A percentile compares a stretch with the other conserved stretches of the same genome.
Conservation (phyloP, 2,329 filamentous ascomycete species). For the Amauroascus niger region DNA sequence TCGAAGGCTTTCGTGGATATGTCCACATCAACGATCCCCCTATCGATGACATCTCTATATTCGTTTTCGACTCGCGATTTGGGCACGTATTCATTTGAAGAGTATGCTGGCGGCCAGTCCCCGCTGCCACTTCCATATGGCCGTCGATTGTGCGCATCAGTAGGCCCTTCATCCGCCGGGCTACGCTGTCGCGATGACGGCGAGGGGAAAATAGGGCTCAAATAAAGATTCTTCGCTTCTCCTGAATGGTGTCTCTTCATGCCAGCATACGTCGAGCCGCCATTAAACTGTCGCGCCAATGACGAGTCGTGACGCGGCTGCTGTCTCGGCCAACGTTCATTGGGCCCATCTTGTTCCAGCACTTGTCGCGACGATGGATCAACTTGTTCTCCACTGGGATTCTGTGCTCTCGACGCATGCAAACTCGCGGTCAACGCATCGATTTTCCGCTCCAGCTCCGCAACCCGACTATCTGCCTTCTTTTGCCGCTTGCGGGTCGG, state of each 20-base stretch:
- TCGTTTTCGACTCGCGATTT: slow-evolving; percentile 21
- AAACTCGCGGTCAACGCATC: slow-evolving; percentile 75
- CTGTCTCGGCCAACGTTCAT: not conserved
- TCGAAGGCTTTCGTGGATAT: slow-evolving; percentile 49
- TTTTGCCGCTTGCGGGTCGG: slow-evolving; percentile 73
- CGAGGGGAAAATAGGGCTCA: not conserved
- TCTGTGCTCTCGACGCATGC: slow-evolving; percentile 43
- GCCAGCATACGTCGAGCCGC: not conserved
- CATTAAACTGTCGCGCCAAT: not conserved
- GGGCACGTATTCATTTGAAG: not conserved
- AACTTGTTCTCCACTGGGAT: slow-evolving; percentile 16
- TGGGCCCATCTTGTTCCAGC: not conserved
- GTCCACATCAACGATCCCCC: slow-evolving; percentile 43
- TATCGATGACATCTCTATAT: slow-evolving; percentile 41
- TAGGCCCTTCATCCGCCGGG: slow-evolving; percentile 7
- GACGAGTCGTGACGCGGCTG: not conserved
- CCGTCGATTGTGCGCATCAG: not conserved
- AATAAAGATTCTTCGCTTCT: not conserved
- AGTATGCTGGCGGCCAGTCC: slow-evolving; percentile 19
- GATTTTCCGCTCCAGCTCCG: slow-evolving; percentile 86
- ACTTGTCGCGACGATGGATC: not conserved
- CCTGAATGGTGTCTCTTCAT: slow-evolving; percentile 1
- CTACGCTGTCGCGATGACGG: not conserved
- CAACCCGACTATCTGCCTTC: slow-evolving; percentile 81
- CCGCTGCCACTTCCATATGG: slow-evolving; percentile 9